Percentiles rank a stretch among this genome's conserved stretches.
Evolutionary conservation across 23 red algal genomes (phyloP).

Genomic region (Gracilaria domingensis): DNA sequence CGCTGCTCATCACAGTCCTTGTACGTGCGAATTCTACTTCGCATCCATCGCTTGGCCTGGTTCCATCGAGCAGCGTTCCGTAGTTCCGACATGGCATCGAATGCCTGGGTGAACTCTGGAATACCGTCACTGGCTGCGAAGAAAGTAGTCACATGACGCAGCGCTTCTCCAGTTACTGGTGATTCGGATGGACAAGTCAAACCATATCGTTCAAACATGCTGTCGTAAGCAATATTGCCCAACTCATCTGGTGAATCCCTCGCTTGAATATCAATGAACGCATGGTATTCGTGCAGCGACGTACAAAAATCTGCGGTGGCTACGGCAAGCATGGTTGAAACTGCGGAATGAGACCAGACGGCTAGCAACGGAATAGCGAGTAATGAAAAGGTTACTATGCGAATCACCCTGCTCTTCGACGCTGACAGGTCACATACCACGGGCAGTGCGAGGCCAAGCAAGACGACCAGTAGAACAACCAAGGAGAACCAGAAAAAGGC

Average conservation of each 20-base stretch:
- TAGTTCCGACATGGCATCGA: conserved; percentile 30
- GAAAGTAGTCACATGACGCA: conserved; percentile 31
- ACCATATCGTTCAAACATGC: conserved; percentile 36
- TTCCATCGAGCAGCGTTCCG: conserved; percentile 15
- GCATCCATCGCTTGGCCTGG: conserved; percentile 42
- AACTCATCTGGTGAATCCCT: not conserved
- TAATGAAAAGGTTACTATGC: conserved; percentile 18
- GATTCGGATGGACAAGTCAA: conserved; percentile 50
- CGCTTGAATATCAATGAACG: not conserved
- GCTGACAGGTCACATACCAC: conserved; percentile 43
- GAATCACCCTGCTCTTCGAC: conserved; percentile 17
- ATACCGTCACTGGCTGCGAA: conserved; percentile 30
- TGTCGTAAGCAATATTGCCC: conserved; percentile 3
- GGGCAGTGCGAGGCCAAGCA: conserved; percentile 24
- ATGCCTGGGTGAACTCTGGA: not conserved
- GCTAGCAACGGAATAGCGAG: conserved; percentile 38
- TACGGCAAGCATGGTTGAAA: conserved; percentile 39
- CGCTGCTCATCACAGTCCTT: conserved; percentile 26
- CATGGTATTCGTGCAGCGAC: conserved; percentile 31
- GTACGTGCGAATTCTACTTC: conserved; percentile 15
- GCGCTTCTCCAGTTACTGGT: conserved; percentile 2
- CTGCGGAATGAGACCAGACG: conserved; percentile 40
- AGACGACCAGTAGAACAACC: conserved; percentile 12
- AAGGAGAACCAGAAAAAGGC: conserved; percentile 41
- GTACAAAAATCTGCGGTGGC: conserved; percentile 50